Evolutionary conservation across 2,329 filamentous ascomycete species (phyloP), one percentile per base, ranked within the genome.

Genomic region (Penicillium sp.): DNA sequence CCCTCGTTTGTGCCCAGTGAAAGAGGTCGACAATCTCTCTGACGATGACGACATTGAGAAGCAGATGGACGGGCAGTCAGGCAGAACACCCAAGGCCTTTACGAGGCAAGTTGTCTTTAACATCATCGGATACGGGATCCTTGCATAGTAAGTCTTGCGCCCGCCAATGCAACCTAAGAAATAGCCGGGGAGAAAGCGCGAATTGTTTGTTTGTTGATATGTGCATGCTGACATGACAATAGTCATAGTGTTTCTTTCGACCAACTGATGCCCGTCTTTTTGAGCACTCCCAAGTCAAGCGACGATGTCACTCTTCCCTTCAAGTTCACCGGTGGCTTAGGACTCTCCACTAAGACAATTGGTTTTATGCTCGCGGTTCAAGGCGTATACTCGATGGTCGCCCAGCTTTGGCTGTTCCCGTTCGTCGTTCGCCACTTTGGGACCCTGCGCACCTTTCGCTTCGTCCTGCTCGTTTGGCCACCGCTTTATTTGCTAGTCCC

Each of bases 171-270:
- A 41, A 58, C 47, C 38, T 21, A 23, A n/a, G 26, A 21, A 21
- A 45, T 15, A 30, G 11, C 19, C 17, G 29, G 23, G n/a, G 23
- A 19, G 23, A 21, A 21, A 13, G 38, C 19, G 23, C 35, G 26
- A 19, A 23, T 29, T 29, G 30, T 53, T 26, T 53, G n/a, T 41
- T 53, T 53, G 19, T 17, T 38, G 7, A n/a, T 21, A 26, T 53
- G 31, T 50, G 52, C 38, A 69, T 83, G 63, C 68, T 68, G 55
- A 70, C 72, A 74, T 71, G 52, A 49, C 35, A 64, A 46, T 71
- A 97, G 93, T 81, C 94, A 98, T 80, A 97, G 94, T 13, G 97
- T 99, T 79, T 96, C 93, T 0, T 95, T 96, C 70, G 95, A 99
- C 78, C 91, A 97, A 73, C 85, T 98, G 53, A 89, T 98, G 69